Percentiles rank a stretch among this genome's conserved stretches.
phyloP scores from a whole-genome alignment of 1,284 basidiomycete species.

The Pterulicium gracile region DNA sequence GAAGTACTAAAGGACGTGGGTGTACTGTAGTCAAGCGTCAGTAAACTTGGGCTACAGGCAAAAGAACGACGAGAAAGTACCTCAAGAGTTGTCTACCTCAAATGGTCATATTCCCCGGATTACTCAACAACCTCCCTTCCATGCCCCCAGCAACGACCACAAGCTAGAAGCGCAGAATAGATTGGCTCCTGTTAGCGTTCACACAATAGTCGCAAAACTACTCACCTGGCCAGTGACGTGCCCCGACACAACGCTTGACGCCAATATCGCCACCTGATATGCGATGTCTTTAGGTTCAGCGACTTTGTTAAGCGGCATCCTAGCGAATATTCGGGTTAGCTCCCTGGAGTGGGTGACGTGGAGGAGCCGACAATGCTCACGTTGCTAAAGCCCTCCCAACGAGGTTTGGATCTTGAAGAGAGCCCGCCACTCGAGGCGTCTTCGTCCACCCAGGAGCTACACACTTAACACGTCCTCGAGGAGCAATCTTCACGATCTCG shows the following conservation, averaged over 20 bases:
- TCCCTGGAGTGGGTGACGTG: not conserved
- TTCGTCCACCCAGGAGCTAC: slow-evolving; percentile 65
- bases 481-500: slow-evolving; percentile 70
- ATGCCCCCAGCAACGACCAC: not conserved
- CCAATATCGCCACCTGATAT: slow-evolving; percentile 50
- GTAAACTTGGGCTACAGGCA: no score
- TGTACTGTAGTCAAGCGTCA: no score
- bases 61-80: no score
- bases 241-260: slow-evolving; percentile 53
- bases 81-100: no score
- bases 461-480: slow-evolving; percentile 58
- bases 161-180: not conserved
- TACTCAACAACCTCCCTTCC: slow-evolving; percentile 1
- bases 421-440: slow-evolving; percentile 46
- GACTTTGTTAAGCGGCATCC: slow-evolving; percentile 63
- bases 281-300: slow-evolving; percentile 56
- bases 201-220: not conserved
- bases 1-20: no score
- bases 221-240: slow-evolving; percentile 60
- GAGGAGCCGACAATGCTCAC: slow-evolving; percentile 26
- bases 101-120: not conserved
- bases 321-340: slow-evolving; percentile 15
- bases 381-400: slow-evolving; percentile 51
- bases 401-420: slow-evolving; percentile 31
- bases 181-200: not conserved